Evolutionary conservation across 2,329 filamentous ascomycete genomes (phyloP).

Genomic region (Hymenoscyphus linearis): DNA sequence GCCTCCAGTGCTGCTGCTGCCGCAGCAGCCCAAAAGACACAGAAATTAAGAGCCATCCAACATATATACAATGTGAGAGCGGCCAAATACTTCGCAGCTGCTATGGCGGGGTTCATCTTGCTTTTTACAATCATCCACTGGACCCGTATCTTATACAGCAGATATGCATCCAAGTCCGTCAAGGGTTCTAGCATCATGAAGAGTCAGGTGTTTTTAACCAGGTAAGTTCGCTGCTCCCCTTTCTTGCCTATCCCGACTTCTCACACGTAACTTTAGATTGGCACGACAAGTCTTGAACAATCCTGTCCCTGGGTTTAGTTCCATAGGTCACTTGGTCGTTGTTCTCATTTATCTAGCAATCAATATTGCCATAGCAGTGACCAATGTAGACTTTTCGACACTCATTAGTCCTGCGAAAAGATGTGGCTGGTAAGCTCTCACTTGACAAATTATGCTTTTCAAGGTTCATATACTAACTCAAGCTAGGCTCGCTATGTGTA

Average conservation of each 20-base stretch:
- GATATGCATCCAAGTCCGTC: slow-evolving; percentile 14
- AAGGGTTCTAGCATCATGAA: slow-evolving; percentile 16
- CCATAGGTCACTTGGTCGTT: slow-evolving; percentile 36
- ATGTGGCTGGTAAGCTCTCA: slow-evolving; percentile 25
- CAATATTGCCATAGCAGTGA: slow-evolving; percentile 36
- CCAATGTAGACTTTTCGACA: slow-evolving; percentile 23
- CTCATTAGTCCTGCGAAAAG: slow-evolving; percentile 16
- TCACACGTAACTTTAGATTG: slow-evolving; percentile 3
- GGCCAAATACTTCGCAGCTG: slow-evolving; percentile 20
- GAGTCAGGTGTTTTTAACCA: slow-evolving; percentile 14
- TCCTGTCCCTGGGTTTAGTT: slow-evolving; percentile 34
- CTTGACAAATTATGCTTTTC: slow-evolving; percentile 16
- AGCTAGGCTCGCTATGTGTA: slow-evolving; percentile 44
- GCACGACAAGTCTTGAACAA: slow-evolving; percentile 17
- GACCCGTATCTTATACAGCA: slow-evolving; percentile 18
- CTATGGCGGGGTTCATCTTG: slow-evolving; percentile 18
- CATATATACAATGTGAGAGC: slow-evolving; percentile 14
- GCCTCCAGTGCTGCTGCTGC: slow-evolving; percentile 14
- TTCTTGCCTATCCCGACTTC: neutral
- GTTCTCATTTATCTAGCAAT: slow-evolving; percentile 34
- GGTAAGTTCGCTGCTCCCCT: slow-evolving; percentile 7
- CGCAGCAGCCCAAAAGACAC: slow-evolving; percentile 7
- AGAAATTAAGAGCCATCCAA: slow-evolving; percentile 1
- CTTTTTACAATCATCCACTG: slow-evolving; percentile 23
- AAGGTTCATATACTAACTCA: slow-evolving; percentile 17